A percentile compares a stretch with the other conserved stretches of the same genome.
Conservation (phyloP, 2,329 filamentous ascomycete genomes). For the Xylariales sp. region DNA sequence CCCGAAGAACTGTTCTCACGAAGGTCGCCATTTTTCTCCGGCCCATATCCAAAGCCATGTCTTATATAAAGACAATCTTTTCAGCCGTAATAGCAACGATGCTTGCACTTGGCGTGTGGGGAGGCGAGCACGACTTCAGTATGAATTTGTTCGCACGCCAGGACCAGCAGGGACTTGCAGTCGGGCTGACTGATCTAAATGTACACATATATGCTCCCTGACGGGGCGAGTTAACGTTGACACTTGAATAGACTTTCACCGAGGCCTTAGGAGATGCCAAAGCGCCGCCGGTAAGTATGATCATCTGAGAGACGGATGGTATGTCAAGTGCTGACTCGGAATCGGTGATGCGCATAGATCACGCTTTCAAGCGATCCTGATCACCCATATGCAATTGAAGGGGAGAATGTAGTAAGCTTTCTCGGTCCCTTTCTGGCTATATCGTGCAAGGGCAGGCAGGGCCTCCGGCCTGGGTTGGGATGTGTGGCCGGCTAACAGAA, state of each 20-base stretch:
- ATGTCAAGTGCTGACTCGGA: conserved; percentile 7
- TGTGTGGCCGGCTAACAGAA: conserved; percentile 9
- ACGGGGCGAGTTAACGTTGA: not conserved
- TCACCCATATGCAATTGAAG: conserved; percentile 23
- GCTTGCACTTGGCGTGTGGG: conserved; percentile 36
- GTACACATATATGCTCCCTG: conserved; percentile 31
- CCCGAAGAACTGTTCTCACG: not conserved
- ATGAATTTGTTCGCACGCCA: conserved; percentile 53
- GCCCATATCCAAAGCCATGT: conserved; percentile 8
- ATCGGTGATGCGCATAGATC: conserved; percentile 18
- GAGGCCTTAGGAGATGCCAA: conserved; percentile 14
- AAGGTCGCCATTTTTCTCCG: not conserved
- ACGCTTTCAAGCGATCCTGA: conserved; percentile 20
- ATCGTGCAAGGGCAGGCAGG: not conserved
- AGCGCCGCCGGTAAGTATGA: conserved; percentile 23
- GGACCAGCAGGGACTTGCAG: conserved; percentile 41
- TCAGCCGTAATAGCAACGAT: conserved; percentile 36
- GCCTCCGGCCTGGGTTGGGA: not conserved
- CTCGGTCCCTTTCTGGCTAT: not conserved
- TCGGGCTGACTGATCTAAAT: conserved; percentile 52
- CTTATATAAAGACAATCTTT: conserved; percentile 19
- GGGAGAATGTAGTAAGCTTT: conserved; percentile 21
- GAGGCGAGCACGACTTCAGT: conserved; percentile 50
- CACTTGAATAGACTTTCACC: conserved; percentile 17
- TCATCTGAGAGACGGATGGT: not conserved